Percentiles rank a stretch among this genome's conserved stretches.
Conservation (phyloP, 306 rosid species). For the Rubus idaeus region DNA sequence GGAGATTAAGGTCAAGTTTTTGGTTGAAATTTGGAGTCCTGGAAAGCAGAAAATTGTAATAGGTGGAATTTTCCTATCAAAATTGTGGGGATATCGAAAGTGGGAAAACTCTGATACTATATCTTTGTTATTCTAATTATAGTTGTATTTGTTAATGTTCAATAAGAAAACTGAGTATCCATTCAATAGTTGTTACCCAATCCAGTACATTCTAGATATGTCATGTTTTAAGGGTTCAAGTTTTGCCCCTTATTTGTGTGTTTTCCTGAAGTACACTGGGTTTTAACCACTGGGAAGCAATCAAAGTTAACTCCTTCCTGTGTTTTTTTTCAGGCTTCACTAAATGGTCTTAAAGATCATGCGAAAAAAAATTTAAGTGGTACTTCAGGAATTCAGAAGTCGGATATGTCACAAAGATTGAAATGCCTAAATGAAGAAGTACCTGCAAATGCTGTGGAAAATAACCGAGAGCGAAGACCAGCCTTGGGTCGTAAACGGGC, state of each 20-base stretch:
- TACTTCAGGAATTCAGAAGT: slow-evolving; percentile 24
- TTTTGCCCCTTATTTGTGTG: background rate
- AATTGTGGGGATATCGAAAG: background rate
- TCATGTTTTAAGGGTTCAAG: background rate
- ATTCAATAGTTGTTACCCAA: background rate
- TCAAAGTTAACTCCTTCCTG: background rate
- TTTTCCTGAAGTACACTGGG: background rate
- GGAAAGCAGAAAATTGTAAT: background rate
- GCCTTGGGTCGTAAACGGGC: slow-evolving; percentile 71
- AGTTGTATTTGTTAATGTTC: background rate
- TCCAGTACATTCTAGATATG: background rate
- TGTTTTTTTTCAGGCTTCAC: slow-evolving; percentile 45
- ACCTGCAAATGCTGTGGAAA: slow-evolving; percentile 38
- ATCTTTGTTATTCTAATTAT: background rate
- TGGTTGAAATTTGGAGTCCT: background rate
- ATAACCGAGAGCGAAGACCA: slow-evolving; percentile 58
- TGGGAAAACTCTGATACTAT: background rate
- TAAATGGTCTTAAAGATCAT: slow-evolving; percentile 40
- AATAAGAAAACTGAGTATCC: background rate
- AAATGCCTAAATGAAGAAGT: slow-evolving; percentile 23
- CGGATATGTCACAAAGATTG: slow-evolving; percentile 22
- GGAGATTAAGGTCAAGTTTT: background rate
- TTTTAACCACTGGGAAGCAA: background rate
- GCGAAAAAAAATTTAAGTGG: slow-evolving; percentile 40
- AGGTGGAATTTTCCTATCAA: no score